Evolutionary conservation across 306 rosid species (phyloP), one percentile per base, ranked within the genome.

Genomic region (Hippophae tibetana): DNA sequence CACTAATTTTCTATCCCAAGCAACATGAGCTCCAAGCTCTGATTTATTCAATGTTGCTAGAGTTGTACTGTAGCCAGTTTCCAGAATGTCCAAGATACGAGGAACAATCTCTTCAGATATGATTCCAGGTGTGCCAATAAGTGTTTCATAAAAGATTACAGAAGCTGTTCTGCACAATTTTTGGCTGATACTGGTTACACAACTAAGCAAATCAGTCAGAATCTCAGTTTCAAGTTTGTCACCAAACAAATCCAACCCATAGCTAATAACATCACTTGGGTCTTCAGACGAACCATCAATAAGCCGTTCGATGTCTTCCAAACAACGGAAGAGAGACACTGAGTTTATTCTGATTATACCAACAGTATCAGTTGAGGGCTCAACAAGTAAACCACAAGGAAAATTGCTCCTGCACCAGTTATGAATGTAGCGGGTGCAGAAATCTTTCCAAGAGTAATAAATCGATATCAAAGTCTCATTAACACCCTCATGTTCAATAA

Each of bases 351-450:
- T 79, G 55, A 92, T 78, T 72, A 92, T 71, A 64, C 95, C 96
- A 70, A 92, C 78, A 23, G 79, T 78, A 53, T 61, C 85, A 1
- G 79, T 43, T 51, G 79, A 67, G 71, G 74, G 71, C 69, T 85
- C 98, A 60, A 87, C 71, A 76, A 85, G 77, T 62, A 92, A 79
- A 62, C 89, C 84, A 69, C 81, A 76, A 14, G 77, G 69, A 18
- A 81, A 82, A 73, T 92, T 92, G 83, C 71, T 79, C 81, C 73
- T 85, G 85, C 98, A 78, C 98, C 98, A 92, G 62, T 87, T 79
- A 56, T 74, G 82, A 79, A 81, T 83, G 73, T 87, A 87, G 58
- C 73, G 81, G 40, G 81, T 46, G 61, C 79, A 84, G 68, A 87
- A 87, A 52, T 43, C 76, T 71, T 81, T 92, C 96, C 98, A 92